These are phyloP conservation scores for Handroanthus guayacan DNA, from an alignment of 257 asterid genomes.

Conservation along the genomic window DNA sequence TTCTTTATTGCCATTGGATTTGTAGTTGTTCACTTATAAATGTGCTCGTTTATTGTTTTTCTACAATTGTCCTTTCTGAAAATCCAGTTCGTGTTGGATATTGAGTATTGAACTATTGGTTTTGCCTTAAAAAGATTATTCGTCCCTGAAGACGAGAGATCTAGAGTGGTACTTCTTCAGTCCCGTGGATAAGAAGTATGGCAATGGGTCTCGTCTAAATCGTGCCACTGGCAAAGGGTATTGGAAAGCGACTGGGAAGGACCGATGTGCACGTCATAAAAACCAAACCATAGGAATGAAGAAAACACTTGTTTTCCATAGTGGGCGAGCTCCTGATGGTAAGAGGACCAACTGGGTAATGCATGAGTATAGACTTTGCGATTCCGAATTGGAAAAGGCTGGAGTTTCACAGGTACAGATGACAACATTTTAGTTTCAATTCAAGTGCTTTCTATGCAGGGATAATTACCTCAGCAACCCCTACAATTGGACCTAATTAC, in stretches of 20 bases:
- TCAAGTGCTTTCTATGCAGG: neutral
- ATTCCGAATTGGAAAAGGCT: constrained; percentile 66
- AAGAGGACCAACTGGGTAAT: constrained; percentile 94
- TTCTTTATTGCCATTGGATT: constrained; percentile 5
- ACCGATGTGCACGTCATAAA: constrained; percentile 77
- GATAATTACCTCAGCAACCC: too few species aligned
- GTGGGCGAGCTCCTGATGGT: constrained; percentile 95
- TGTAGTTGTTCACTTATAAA: neutral
- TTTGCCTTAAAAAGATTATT: constrained; percentile 48
- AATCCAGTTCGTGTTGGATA: constrained; percentile 1
- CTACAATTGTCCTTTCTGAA: neutral
- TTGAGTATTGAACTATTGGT: constrained; percentile 13
- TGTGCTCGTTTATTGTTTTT: constrained; percentile 3
- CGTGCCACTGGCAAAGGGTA: constrained; percentile 94
- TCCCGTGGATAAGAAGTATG: constrained; percentile 88
- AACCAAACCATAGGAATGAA: constrained; percentile 77
- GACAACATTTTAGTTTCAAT: constrained; percentile 9
- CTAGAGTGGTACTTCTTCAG: constrained; percentile 94
- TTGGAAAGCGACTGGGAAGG: constrained; percentile 98
- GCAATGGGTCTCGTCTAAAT: constrained; percentile 89
- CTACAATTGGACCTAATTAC: too few species aligned
- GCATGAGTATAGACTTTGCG: constrained; percentile 90
- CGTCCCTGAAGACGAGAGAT: constrained; percentile 83
- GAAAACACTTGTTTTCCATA: constrained; percentile 90
- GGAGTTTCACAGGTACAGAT: constrained; percentile 74